Conservation (phyloP, 2,329 filamentous ascomycete species). For the Phyllachora maydis region DNA sequence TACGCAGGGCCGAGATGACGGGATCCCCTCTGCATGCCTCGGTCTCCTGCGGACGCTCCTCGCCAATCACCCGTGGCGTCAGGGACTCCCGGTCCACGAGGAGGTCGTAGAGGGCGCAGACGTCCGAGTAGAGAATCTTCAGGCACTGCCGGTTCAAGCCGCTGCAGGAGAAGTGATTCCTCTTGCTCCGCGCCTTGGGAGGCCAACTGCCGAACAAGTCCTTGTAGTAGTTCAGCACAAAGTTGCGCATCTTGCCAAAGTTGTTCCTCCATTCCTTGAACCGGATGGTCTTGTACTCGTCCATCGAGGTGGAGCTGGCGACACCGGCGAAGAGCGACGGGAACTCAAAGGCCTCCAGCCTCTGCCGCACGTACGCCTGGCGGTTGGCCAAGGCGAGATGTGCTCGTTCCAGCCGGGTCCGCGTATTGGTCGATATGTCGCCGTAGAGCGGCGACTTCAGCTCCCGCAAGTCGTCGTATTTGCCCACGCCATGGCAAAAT, state of each 20-base stretch:
- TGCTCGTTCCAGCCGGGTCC: constrained; percentile 63
- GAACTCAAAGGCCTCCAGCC: constrained; percentile 79
- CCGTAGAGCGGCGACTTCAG: constrained; percentile 48
- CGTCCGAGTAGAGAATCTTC: constrained; percentile 64
- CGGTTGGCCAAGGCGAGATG: constrained; percentile 61
- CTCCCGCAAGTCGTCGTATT: constrained; percentile 52
- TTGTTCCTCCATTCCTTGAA: constrained; percentile 69
- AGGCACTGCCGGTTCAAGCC: constrained; percentile 74
- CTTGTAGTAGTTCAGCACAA: constrained; percentile 48
- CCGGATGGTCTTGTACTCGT: constrained; percentile 55
- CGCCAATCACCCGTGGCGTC: constrained; percentile 60
- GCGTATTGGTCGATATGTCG: constrained; percentile 49
- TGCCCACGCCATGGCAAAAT: constrained; percentile 79
- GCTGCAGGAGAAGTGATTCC: constrained; percentile 70
- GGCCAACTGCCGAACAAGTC: constrained; percentile 52
- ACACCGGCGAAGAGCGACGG: constrained; percentile 75
- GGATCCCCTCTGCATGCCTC: constrained; percentile 28
- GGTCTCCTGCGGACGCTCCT: constrained; percentile 20
- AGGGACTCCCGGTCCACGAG: constrained; percentile 61
- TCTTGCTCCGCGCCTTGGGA: constrained; percentile 78
- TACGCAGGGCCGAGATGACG: constrained; percentile 49
- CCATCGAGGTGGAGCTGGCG: constrained; percentile 60
- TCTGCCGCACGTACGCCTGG: constrained; percentile 45
- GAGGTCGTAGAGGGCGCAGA: constrained; percentile 73
- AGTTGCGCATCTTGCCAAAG: constrained; percentile 56